Percentiles rank a stretch among this genome's conserved stretches.
Evolutionary conservation across 2,329 filamentous ascomycete genomes (phyloP).

Genomic region (Calycina marina): DNA sequence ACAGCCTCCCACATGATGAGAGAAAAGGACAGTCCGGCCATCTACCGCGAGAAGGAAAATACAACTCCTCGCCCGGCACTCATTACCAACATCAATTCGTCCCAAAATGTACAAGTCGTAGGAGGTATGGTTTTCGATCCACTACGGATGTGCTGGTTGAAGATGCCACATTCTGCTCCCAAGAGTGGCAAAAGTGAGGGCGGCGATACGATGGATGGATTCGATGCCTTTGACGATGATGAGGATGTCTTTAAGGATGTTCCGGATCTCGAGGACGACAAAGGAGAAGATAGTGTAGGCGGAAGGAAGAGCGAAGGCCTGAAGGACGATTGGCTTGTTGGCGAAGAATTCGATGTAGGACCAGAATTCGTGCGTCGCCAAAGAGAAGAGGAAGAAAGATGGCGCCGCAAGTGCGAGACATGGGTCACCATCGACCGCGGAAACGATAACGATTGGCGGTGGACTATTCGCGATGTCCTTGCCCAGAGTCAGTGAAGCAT

Average conservation of each 20-base stretch:
- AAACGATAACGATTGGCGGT: slow-evolving; percentile 51
- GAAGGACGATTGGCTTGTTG: slow-evolving; percentile 70
- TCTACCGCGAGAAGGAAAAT: slow-evolving; percentile 39
- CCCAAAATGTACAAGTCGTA: slow-evolving; percentile 81
- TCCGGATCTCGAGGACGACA: slow-evolving; percentile 69
- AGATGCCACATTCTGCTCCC: slow-evolving; percentile 38
- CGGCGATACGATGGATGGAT: slow-evolving; percentile 45
- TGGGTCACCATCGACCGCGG: slow-evolving; percentile 53
- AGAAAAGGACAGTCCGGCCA: slow-evolving; percentile 35
- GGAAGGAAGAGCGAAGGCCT: slow-evolving; percentile 41
- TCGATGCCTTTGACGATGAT: slow-evolving; percentile 66
- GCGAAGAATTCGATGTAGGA: slow-evolving; percentile 94
- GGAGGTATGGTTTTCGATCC: slow-evolving; percentile 99
- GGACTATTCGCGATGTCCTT: slow-evolving; percentile 54
- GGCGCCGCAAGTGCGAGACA: slow-evolving; percentile 73
- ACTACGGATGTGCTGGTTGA: slow-evolving; percentile 94
- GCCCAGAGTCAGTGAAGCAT: slow-evolving; percentile 6
- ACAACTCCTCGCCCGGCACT: slow-evolving; percentile 57
- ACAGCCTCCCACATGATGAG: slow-evolving; percentile 30
- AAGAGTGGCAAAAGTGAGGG: slow-evolving; percentile 29
- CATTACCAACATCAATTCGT: slow-evolving; percentile 77
- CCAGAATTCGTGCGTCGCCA: slow-evolving; percentile 86
- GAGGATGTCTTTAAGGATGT: slow-evolving; percentile 91
- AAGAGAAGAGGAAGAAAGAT: slow-evolving; percentile 79
- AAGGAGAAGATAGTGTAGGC: slow-evolving; percentile 28